Evolutionary conservation across 306 rosid genomes (phyloP).

Genomic region (Fagus sylvatica): DNA sequence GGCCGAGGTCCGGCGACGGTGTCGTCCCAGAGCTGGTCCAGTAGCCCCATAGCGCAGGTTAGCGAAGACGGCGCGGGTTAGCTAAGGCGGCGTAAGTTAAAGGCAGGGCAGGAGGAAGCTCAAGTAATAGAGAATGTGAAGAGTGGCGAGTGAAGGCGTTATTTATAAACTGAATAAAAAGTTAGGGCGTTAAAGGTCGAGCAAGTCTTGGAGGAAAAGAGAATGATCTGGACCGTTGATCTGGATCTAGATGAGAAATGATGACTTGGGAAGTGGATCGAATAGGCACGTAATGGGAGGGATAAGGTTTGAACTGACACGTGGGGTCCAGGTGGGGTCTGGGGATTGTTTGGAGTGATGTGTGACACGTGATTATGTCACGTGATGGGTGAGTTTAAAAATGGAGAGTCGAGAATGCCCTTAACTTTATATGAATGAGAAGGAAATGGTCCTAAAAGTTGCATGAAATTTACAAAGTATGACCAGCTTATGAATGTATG

Average conservation of each 20-base stretch:
- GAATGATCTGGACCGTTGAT: conserved; percentile 37
- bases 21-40: conserved; percentile 97
- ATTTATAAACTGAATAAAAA: conserved; percentile 52
- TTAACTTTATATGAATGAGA: not conserved
- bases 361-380: conserved; percentile 36
- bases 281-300: conserved; percentile 25
- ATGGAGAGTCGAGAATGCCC: conserved; percentile 3
- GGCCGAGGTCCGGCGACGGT: conserved; percentile 93
- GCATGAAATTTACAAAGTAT: not conserved
- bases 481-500: not conserved
- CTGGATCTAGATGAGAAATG: not conserved
- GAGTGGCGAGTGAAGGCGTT: rapidly evolving
- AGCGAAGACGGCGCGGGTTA: not conserved
- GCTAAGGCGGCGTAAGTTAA: too few relatives aligned
- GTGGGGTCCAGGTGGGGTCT: conserved; percentile 36
- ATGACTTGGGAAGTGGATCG: conserved; percentile 55
- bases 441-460: not conserved
- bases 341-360: not conserved
- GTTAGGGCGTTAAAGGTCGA: conserved; percentile 50
- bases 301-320: conserved; percentile 53
- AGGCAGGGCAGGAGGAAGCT: too few relatives aligned
- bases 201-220: conserved; percentile 30
- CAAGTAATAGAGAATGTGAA: too few relatives aligned
- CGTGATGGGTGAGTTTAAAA: conserved; percentile 38
- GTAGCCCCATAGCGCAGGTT: conserved; percentile 57